Evolutionary conservation across 2,329 filamentous ascomycete genomes (phyloP), one percentile per base, ranked within the genome.

Genomic region (Cladosporium velox): DNA sequence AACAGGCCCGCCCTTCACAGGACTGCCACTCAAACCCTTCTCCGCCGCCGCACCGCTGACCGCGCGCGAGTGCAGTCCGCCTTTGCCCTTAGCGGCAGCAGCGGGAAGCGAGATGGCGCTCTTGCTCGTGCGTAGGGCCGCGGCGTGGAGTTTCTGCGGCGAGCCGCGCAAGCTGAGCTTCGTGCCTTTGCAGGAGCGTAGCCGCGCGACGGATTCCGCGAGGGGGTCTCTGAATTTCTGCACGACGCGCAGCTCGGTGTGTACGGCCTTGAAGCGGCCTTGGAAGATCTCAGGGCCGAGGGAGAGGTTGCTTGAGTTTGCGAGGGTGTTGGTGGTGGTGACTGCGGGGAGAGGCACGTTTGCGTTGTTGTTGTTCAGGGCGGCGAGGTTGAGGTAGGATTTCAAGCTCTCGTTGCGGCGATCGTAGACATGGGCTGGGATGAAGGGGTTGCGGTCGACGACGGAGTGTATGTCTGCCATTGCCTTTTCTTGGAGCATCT

Each of bases 231-330:
- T 74, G 65, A 74, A 77, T 58, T 73, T 73, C 66, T 76, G 72
- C 52, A 76, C 75, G 15, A 77, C 73, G 59, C 70, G 69, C 41
- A 77, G 65, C 66, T 77, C 75, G 7, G 71, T 74, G 66, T 76
- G 74, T 28, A 76, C 70, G 34, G 74, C 75, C 59, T 73, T 71
- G 68, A 77, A 77, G 47, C 75, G 69, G 34, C 75, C 75, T 64
- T 76, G 74, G 67, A 77, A 77, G 26, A 75, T 72, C 59, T 75
- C 74, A 10, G 75, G 72, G 15, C 74, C 72, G 51, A 76, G 67
- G 28, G 61, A 64, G 18, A 64, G 51, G 51, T 47, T 64, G 15
- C 61, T 68, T 47, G 64, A 65, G 21, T 41, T 60, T 12, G 64
- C 44, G n/a, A 60, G 55, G 58, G 67, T 55, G 65, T 67, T 32